These are phyloP conservation scores for Candida sanyaensis DNA, from an alignment of 1,139 yeast species.

Conservation along the genomic window DNA sequence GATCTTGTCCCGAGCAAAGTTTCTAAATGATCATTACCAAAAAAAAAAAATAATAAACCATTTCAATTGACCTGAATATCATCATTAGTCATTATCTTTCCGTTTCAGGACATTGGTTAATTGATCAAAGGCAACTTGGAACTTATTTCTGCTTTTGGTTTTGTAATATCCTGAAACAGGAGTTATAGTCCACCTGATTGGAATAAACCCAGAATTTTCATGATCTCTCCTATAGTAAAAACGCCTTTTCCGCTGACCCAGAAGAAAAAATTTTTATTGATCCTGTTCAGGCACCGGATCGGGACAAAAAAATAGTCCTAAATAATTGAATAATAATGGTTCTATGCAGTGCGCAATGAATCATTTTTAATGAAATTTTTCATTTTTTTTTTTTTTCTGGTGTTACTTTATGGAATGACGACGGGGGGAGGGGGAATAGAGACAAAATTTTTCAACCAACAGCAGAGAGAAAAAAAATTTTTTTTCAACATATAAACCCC, in stretches of 20 bases:
- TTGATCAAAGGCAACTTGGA: background rate
- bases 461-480: slow-evolving; percentile 1
- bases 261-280: background rate
- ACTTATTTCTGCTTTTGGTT: background rate
- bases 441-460: background rate
- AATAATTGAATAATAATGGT: background rate
- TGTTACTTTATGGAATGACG: no score
- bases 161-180: slow-evolving; percentile 4
- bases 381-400: background rate
- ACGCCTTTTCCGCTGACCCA: slow-evolving; percentile 8
- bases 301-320: background rate
- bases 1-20: no score
- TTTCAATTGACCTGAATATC: background rate
- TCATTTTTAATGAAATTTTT: slow-evolving; percentile 1
- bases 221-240: background rate
- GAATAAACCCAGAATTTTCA: background rate
- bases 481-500: slow-evolving; percentile 12
- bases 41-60: no score
- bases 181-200: background rate
- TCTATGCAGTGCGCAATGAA: slow-evolving; percentile 9
- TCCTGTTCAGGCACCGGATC: slow-evolving; percentile 8
- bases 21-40: no score
- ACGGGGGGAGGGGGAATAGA: background rate
- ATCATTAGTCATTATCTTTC: background rate
- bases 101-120: background rate